phyloP scores from a whole-genome alignment of 768 basidiomycete species.

The Galerina sulciceps region DNA sequence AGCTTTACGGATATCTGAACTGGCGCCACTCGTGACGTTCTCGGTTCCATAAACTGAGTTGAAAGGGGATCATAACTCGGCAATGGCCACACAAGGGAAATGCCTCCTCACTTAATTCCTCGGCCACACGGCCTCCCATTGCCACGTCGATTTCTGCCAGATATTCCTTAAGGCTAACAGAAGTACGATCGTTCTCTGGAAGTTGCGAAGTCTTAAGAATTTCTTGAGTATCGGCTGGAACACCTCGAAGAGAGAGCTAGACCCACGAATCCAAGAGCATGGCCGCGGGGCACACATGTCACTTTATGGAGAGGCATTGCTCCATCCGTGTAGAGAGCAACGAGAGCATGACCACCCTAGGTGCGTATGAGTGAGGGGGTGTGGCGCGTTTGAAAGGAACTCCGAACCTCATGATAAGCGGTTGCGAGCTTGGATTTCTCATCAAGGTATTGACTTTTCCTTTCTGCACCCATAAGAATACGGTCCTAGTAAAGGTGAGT shows the following conservation, averaged over 20 bases:
- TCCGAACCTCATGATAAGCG: constrained; percentile 90
- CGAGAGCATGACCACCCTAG: constrained; percentile 93
- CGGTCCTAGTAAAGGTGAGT: constrained; percentile 60
- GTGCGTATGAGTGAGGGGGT: constrained; percentile 22
- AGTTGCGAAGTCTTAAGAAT: constrained; percentile 68
- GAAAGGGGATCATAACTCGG: constrained; percentile 18
- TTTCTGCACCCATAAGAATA: constrained; percentile 96
- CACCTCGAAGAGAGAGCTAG: constrained; percentile 5
- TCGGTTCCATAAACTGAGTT: constrained; percentile 83
- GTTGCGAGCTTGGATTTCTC: constrained; percentile 87
- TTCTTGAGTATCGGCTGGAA: constrained; percentile 13
- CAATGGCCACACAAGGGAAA: constrained; percentile 3
- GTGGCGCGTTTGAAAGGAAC: constrained; percentile 3
- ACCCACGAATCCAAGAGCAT: constrained; percentile 86
- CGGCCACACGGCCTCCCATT: constrained; percentile 95
- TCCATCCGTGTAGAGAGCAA: constrained; percentile 92
- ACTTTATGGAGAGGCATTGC: constrained; percentile 98
- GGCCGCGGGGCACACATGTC: constrained; percentile 95
- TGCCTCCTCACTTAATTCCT: constrained; percentile 73
- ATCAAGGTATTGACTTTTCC: constrained; percentile 88
- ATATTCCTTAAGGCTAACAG: constrained; percentile 75
- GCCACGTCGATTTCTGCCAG: constrained; percentile 86
- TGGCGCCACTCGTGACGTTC: constrained; percentile 90
- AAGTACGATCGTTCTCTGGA: constrained; percentile 77
- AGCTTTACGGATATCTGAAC: constrained; percentile 83